Evolutionary conservation across 345 rosid genomes (phyloP), one percentile per base, ranked within the genome.

Genomic region (Rhodamnia argentea): DNA sequence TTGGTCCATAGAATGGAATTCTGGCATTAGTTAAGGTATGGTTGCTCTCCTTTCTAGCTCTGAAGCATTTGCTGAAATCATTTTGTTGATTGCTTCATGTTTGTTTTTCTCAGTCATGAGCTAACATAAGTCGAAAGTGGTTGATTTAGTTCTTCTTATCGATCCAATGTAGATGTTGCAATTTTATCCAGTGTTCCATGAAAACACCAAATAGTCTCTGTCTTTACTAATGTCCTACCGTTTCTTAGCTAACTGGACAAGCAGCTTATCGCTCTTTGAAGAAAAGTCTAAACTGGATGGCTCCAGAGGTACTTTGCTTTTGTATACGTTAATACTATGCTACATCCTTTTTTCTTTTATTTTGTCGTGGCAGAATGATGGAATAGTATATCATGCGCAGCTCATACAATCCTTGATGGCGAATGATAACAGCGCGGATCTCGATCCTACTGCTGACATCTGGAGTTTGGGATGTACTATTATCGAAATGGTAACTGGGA

Each of bases 401-500:
- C 0, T 62, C 40, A 3, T 62, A 27, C 40, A 7, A 62, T 62
- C 40, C 22, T 62, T 62, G 75, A 62, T 62, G 22, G 23, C 2
- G 23, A 64, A 64, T 15, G 42, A 29, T 15, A 64, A 64, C 12
- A 0, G 75, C 40, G 7, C 11, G 1, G 23, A 62, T 62, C 75
- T 27, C 0, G 1, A 62, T 62, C 11, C 0, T 27, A 62, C 40
- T 0, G 10, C 4, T 62, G 40, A 62, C 75, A 62, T 27, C 1
- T 62, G 11, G 10, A 62, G 40, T 7, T 27, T 62, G 75, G 75
- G 22, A 27, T 62, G 40, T n/a, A 59, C 76, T n/a, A 91, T 96
- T 85, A 95, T 94, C 47, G 96, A 96, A 91, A 95, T 95, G 98
- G 89, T 92, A 62, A 95, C 95, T 7, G 95, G 99, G 83, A 95